Evolutionary conservation across 2,329 filamentous ascomycete genomes (phyloP).

Genomic region (Pseudogymnoascus sp.): DNA sequence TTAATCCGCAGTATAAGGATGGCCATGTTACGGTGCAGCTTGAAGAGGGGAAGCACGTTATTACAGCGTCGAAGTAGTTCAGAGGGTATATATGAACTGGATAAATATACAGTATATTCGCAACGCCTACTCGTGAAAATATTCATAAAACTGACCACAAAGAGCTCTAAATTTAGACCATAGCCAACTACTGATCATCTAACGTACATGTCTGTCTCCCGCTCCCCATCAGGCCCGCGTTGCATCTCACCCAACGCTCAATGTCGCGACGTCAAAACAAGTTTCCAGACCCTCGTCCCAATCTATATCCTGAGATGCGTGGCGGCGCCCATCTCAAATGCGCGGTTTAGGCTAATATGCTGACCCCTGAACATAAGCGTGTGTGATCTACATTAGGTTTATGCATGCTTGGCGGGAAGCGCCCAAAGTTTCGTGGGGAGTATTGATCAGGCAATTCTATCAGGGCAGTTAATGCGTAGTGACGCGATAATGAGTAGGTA

Average conservation of each 20-base stretch:
- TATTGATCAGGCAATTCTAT: not conserved
- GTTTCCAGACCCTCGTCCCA: not conserved
- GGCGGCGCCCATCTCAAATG: not conserved
- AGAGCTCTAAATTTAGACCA: not conserved
- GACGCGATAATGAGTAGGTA: not conserved
- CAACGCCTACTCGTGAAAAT: not conserved
- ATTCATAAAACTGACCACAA: not conserved
- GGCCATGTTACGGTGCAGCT: constrained; percentile 16
- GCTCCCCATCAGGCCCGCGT: not conserved
- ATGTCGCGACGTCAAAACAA: constrained; percentile 1
- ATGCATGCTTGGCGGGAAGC: not conserved
- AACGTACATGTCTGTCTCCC: not conserved
- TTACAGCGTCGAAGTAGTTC: not conserved
- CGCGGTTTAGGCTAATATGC: not conserved
- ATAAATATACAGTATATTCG: not conserved
- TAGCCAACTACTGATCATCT: not conserved
- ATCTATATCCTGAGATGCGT: not conserved
- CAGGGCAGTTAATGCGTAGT: not conserved
- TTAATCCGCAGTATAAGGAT: constrained; percentile 9
- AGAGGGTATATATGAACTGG: not conserved
- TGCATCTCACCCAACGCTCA: not conserved
- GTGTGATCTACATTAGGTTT: not conserved
- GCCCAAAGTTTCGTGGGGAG: not conserved
- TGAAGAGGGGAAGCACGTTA: not conserved
- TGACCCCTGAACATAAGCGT: not conserved